These are phyloP conservation scores for Metschnikowia kunwiensis DNA, from an alignment of 805 yeast genomes.

Conservation along the genomic window DNA sequence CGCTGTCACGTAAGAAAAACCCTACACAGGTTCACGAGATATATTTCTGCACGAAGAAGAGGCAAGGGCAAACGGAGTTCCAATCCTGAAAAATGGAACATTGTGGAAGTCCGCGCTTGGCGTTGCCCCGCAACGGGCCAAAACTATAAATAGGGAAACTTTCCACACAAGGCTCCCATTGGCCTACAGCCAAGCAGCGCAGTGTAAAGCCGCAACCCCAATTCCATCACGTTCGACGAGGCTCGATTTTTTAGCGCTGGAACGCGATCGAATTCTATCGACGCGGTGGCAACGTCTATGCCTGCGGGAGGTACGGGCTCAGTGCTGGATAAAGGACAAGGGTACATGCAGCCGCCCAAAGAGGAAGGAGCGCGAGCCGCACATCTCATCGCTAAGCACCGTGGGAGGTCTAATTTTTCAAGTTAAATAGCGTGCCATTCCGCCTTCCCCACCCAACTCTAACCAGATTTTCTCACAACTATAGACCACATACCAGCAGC, in stretches of 20 bases:
- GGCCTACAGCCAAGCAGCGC: neutral
- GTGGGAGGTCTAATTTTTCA: conserved; percentile 4
- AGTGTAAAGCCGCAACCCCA: neutral
- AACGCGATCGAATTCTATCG: conserved; percentile 7
- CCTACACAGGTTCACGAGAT: no score
- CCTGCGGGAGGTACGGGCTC: conserved; percentile 5
- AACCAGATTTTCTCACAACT: neutral
- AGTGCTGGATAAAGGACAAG: neutral
- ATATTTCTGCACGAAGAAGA: no score
- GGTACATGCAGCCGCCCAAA: conserved; percentile 5
- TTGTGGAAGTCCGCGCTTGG: conserved; percentile 2
- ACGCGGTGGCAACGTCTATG: conserved; percentile 3
- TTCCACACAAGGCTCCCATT: conserved; percentile 1
- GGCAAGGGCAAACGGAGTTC: neutral
- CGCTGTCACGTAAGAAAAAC: no score
- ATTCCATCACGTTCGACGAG: conserved; percentile 5
- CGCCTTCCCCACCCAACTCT: neutral
- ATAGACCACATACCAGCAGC: neutral
- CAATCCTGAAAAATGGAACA: neutral
- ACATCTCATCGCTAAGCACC: conserved; percentile 18
- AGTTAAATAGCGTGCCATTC: conserved; percentile 8
- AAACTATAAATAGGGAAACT: conserved; percentile 4
- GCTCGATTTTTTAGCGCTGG: conserved; percentile 1
- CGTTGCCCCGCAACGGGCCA: neutral
- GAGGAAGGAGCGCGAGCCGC: conserved; percentile 15